Conservation (phyloP, 1,139 yeast genomes). For the Scheffersomyces illinoinensis region DNA sequence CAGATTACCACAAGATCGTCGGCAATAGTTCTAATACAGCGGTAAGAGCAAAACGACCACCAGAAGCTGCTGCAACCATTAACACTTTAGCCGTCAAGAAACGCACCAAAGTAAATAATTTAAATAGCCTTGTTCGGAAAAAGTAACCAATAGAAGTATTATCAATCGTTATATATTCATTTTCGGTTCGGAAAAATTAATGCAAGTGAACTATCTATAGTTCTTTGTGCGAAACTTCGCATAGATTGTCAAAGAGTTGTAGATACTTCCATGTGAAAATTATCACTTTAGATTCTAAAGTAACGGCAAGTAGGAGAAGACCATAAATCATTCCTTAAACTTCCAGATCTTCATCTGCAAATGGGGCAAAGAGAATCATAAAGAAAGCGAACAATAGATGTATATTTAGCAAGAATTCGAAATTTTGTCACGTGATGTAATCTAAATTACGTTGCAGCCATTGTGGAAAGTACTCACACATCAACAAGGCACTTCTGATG, state of each 20-base stretch:
- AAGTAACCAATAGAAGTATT: slow-evolving; percentile 1
- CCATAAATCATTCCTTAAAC: too few relatives aligned
- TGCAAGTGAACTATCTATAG: background rate
- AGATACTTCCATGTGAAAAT: too few relatives aligned
- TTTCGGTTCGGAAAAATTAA: background rate
- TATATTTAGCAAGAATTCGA: too few relatives aligned
- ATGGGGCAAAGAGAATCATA: too few relatives aligned
- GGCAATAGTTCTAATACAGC: slow-evolving; percentile 9
- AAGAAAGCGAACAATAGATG: too few relatives aligned
- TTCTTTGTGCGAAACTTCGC: background rate
- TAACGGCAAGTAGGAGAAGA: too few relatives aligned
- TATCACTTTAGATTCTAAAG: too few relatives aligned
- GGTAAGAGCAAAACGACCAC: background rate
- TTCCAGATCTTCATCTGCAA: too few relatives aligned
- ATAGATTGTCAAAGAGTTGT: too few relatives aligned
- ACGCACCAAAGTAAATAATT: slow-evolving; percentile 7
- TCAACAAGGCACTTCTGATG: background rate
- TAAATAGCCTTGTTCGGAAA: slow-evolving; percentile 10
- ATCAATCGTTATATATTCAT: background rate
- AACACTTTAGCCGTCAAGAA: slow-evolving; percentile 13
- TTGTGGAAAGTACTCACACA: background rate
- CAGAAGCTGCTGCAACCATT: slow-evolving; percentile 1
- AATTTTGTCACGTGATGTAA: too few relatives aligned
- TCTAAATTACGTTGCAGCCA: background rate
- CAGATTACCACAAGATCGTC: slow-evolving; percentile 8